Evolutionary conservation across 108 stramenopile species (phyloP), one percentile per base, ranked within the genome.

Genomic region (Cyclotella baltica): DNA sequence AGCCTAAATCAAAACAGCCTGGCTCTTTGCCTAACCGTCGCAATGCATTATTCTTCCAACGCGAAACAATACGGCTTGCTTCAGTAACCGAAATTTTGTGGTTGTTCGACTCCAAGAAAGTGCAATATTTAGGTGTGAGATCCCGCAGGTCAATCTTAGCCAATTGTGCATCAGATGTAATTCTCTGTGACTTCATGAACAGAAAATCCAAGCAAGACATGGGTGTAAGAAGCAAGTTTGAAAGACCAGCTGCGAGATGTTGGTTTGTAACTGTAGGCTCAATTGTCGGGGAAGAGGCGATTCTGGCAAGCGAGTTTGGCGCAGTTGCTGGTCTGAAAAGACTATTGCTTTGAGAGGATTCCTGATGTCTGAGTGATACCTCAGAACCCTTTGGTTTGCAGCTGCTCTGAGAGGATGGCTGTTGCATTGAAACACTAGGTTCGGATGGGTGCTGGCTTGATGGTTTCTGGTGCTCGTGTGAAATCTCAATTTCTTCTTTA

Each of bases 81-180:
- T 78, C 64, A 22, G 20, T 11, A 16, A 66, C 6, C 0, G 72
- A 52, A 16, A 73, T 52, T 36, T 29, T 20, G 33, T 40, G 34
- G 33, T 62, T 16, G 18, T 51, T 57, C 27, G 40, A 28, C 9
- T 33, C n/a, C 51, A 80, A 22, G 67, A 73, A 73, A 20, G 18
- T 34, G 29, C 29, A 10, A 34, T 80, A 80, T 18, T 27, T 34
- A 18, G 29, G 66, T 40, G 72, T 30, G 25, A 68, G 37, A 35
- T 40, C 22, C 2, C 29, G 52, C 13, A 34, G 27, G 62, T 73
- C 72, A 20, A 59, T 52, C 5, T 31, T 11, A 25, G 61, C 48
- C 16, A 80, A 67, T 15, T 68, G 36, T 15, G 52, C 51, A 53
- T 73, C 72, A 20, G 79, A 52, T 31, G 36, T 52, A 23, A 80